Conservation (phyloP, 345 rosid genomes). For the Acer campestre region DNA sequence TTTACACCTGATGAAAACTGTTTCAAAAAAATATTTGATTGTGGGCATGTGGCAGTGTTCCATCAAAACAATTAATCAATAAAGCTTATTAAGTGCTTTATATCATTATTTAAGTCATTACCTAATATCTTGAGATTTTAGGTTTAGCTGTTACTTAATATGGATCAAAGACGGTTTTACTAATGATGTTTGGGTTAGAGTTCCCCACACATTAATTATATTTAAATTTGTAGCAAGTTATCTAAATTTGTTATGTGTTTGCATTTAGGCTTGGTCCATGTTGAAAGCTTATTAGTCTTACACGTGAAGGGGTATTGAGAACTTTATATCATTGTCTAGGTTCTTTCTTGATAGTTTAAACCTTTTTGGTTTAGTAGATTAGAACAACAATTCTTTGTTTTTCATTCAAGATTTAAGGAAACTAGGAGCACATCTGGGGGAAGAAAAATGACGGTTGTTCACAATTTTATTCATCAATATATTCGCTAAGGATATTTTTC, state of each 20-base stretch:
- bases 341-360: neutral
- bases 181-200: neutral
- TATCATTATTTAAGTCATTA: neutral
- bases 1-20: neutral
- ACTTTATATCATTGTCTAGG: neutral
- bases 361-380: neutral
- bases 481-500: neutral
- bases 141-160: neutral
- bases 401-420: neutral
- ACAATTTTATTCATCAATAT: neutral
- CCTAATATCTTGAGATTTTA: neutral
- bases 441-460: neutral
- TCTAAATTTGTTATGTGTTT: neutral
- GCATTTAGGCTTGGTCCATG: neutral
- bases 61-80: neutral
- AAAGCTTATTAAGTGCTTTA: neutral
- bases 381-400: no score
- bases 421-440: neutral
- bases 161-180: neutral
- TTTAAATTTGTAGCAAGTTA: neutral
- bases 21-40: neutral
- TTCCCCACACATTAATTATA: neutral
- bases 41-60: neutral
- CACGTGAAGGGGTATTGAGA: neutral
- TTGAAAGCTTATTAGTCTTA: neutral